Conservation (phyloP, 768 basidiomycete species). For the Tylopilus rubrobrunneus region DNA sequence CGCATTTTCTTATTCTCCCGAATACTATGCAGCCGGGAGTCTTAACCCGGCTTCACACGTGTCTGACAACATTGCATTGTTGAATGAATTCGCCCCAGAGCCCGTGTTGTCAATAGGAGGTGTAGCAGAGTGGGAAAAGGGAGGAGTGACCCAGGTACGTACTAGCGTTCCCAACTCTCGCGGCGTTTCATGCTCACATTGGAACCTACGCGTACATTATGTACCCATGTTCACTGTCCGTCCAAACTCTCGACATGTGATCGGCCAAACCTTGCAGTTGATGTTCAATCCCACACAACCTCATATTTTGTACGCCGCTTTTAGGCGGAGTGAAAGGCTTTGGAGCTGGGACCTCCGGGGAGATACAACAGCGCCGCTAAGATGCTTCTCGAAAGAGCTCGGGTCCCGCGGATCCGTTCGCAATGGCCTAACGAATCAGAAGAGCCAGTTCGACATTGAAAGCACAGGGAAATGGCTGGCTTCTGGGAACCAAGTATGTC, state of each 20-base stretch:
- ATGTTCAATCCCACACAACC: slow-evolving; percentile 73
- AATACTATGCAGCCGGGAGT: slow-evolving; percentile 78
- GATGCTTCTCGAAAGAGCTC: slow-evolving; percentile 26
- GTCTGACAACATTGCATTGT: slow-evolving; percentile 59
- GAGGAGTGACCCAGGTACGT: slow-evolving; percentile 48
- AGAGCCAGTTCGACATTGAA: slow-evolving; percentile 75
- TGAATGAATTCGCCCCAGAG: slow-evolving; percentile 54
- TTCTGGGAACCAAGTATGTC: slow-evolving; percentile 63
- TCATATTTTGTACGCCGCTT: slow-evolving; percentile 74
- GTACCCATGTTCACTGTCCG: no score
- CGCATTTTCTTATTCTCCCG: slow-evolving; percentile 65
- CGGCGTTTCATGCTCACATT: background rate
- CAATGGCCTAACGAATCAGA: slow-evolving; percentile 62
- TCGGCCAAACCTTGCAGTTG: slow-evolving; percentile 39
- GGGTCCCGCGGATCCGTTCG: background rate
- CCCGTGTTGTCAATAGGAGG: slow-evolving; percentile 65
- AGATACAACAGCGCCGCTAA: slow-evolving; percentile 42
- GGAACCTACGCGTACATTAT: background rate
- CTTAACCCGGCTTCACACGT: slow-evolving; percentile 46
- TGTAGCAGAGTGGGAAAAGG: slow-evolving; percentile 34
- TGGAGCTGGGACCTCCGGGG: slow-evolving; percentile 80
- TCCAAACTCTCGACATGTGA: background rate
- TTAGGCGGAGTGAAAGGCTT: slow-evolving; percentile 55
- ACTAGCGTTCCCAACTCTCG: background rate
- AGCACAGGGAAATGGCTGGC: slow-evolving; percentile 57